Conservation (phyloP, 768 basidiomycete species). For the Termitomyces sp. region DNA sequence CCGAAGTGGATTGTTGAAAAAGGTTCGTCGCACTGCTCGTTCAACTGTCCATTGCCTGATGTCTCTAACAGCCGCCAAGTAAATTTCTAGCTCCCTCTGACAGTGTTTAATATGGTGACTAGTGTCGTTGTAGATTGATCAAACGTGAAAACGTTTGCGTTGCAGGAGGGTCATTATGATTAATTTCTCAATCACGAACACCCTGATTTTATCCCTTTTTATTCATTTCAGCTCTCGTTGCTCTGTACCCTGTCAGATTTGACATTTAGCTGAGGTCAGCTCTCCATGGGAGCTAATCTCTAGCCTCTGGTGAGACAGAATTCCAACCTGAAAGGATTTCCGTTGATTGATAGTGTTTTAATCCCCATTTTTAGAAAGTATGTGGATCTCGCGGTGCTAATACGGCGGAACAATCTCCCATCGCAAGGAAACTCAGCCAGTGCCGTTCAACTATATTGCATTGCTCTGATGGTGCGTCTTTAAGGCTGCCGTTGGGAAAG, state of each 20-base stretch:
- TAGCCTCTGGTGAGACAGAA: not conserved
- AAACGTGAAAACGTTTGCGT: slow-evolving; percentile 48
- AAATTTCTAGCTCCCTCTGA: too few relatives aligned
- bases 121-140: too few relatives aligned
- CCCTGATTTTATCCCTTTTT: not conserved
- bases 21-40: too few relatives aligned
- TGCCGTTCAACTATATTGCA: not conserved
- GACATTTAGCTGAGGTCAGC: not conserved
- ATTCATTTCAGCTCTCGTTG: not conserved
- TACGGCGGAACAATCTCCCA: not conserved
- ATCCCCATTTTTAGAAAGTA: not conserved
- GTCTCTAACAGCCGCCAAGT: too few relatives aligned
- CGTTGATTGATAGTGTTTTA: not conserved
- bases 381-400: not conserved
- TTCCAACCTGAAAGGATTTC: too few relatives aligned
- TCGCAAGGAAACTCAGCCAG: not conserved
- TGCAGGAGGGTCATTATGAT: slow-evolving; percentile 47
- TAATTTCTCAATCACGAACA: not conserved
- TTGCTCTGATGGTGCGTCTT: too few relatives aligned
- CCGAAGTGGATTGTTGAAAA: too few relatives aligned
- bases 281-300: not conserved
- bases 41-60: too few relatives aligned
- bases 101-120: too few relatives aligned
- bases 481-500: not conserved
- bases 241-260: not conserved